phyloP scores from a whole-genome alignment of 352 stramenopile genomes.

The Phytophthora macrochlamydospora region DNA sequence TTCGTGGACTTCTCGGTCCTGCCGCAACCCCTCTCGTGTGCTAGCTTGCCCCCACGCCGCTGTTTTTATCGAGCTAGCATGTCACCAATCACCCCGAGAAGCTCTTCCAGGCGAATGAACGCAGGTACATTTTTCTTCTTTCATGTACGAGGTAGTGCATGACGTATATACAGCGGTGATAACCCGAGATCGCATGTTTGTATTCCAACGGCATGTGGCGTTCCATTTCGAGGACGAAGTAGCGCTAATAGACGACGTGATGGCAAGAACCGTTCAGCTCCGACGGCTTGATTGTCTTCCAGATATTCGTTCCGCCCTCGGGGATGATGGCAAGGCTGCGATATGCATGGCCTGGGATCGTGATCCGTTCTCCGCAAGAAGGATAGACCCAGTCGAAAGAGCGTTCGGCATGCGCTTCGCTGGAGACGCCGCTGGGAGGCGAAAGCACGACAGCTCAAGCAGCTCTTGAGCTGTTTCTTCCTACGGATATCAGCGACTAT shows the following conservation, averaged over 20 bases:
- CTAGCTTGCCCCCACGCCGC: conserved; percentile 9
- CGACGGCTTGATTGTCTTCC: background rate
- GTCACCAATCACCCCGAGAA: conserved; percentile 8
- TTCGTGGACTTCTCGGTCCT: conserved; percentile 13
- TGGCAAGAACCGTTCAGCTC: background rate
- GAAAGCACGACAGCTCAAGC: no score
- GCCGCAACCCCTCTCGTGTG: conserved; percentile 4
- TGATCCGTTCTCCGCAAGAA: background rate
- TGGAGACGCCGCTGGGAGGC: no score
- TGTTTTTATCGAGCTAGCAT: conserved; percentile 34
- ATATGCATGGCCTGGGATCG: no score
- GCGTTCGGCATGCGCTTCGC: no score
- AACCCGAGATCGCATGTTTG: conserved; percentile 20
- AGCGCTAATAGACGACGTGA: background rate
- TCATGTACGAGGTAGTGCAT: conserved; percentile 38
- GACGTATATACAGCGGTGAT: conserved; percentile 12
- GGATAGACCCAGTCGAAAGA: no score
- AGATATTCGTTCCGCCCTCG: background rate
- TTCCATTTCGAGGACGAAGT: background rate
- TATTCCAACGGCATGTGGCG: conserved; percentile 5
- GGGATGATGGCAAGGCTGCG: no score
- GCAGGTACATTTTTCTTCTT: conserved; percentile 21
- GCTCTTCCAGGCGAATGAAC: conserved; percentile 30
- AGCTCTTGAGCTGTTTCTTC: no score
- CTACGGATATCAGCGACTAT: no score